Evolutionary conservation across 768 basidiomycete genomes (phyloP).

Genomic region (Ephemerocybe angulata): DNA sequence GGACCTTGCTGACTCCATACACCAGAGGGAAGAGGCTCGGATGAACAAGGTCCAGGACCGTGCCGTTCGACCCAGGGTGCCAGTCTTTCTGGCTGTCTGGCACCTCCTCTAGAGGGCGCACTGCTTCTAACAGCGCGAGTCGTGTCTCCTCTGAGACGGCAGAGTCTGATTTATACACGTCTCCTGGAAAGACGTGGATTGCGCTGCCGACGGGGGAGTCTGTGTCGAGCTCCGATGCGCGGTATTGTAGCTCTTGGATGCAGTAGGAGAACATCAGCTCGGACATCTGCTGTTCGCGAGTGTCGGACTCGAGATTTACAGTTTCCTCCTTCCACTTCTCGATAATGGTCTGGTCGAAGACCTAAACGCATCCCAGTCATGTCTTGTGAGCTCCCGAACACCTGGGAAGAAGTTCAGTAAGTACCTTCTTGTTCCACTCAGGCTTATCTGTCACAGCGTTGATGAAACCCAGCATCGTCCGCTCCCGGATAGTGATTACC

Average conservation of each 20-base stretch:
- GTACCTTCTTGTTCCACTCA: conserved; percentile 18
- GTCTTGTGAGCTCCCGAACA: neutral
- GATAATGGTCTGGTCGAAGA: conserved; percentile 15
- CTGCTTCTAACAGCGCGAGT: conserved; percentile 18
- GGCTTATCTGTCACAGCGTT: conserved; percentile 18
- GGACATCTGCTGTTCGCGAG: conserved; percentile 1
- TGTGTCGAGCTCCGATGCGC: conserved; percentile 9
- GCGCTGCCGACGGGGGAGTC: conserved; percentile 5
- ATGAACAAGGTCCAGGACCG: conserved; percentile 45
- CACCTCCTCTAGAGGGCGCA: conserved; percentile 31
- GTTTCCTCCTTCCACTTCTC: conserved; percentile 18
- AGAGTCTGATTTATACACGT: conserved; percentile 27
- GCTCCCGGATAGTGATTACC: conserved; percentile 15
- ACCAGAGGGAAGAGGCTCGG: conserved; percentile 38
- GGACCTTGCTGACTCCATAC: conserved; percentile 25
- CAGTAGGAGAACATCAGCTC: conserved; percentile 16
- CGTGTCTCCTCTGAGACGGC: conserved; percentile 21
- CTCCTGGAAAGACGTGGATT: conserved; percentile 15
- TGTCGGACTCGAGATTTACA: neutral
- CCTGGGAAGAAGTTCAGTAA: neutral
- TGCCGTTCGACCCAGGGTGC: conserved; percentile 39
- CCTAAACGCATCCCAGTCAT: conserved; percentile 3
- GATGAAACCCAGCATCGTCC: conserved; percentile 18
- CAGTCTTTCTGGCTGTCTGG: conserved; percentile 36
- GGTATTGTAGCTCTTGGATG: conserved; percentile 19